Evolutionary conservation across 140 eudicot genomes (phyloP).

Genomic region (Oenanthe javanica): DNA sequence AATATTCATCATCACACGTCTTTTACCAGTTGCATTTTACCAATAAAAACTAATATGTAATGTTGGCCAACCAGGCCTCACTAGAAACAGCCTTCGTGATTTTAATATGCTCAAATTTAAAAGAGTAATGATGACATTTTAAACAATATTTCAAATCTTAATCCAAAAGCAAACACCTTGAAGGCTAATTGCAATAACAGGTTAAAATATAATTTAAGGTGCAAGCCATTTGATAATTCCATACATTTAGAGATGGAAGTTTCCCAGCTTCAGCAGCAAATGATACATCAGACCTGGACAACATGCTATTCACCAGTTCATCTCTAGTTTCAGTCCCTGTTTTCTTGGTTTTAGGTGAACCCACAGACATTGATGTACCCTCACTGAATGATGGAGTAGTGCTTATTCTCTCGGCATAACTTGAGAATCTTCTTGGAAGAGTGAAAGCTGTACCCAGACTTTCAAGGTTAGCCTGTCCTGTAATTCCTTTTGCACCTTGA

Average conservation of each 20-base stretch:
- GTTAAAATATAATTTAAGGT: not conserved
- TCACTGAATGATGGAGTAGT: slow-evolving; percentile 61
- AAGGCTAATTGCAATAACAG: not conserved
- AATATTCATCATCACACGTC: slow-evolving; percentile 14
- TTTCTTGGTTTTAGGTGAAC: slow-evolving; percentile 82
- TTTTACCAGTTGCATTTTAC: slow-evolving; percentile 32
- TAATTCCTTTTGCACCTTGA: slow-evolving; percentile 33
- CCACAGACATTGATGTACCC: slow-evolving; percentile 42
- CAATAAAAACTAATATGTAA: not conserved
- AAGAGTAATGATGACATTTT: not conserved
- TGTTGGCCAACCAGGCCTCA: not conserved
- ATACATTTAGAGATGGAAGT: slow-evolving; percentile 50
- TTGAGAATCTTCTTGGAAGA: slow-evolving; percentile 56
- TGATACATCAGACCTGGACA: slow-evolving; percentile 49
- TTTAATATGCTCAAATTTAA: not conserved
- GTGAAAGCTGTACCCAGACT: slow-evolving; percentile 42
- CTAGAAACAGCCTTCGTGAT: not conserved
- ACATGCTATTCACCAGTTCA: slow-evolving; percentile 60
- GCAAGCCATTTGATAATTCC: slow-evolving; percentile 8
- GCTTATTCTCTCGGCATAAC: slow-evolving; percentile 93
- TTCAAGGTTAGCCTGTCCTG: slow-evolving; percentile 41
- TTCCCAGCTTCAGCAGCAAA: slow-evolving; percentile 40
- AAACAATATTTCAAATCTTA: not conserved
- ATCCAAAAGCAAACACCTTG: slow-evolving; percentile 1
- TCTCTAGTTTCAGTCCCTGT: slow-evolving; percentile 83